These are phyloP conservation scores for Crithidia bombi DNA, from an alignment of 208 protist species.

Conservation along the genomic window DNA sequence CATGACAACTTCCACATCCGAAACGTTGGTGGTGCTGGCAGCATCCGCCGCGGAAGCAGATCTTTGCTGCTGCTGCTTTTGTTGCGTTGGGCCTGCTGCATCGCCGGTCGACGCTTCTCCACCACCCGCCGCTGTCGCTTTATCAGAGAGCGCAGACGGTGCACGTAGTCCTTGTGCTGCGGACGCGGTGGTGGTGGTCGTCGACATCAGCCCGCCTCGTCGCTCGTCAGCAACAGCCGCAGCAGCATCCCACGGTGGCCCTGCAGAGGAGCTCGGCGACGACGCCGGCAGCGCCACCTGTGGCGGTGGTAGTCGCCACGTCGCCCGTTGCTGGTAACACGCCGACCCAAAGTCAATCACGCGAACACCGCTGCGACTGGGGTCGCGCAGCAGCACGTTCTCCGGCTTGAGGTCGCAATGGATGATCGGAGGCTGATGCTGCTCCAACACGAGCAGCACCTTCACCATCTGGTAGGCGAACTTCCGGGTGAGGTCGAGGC, in stretches of 20 bases:
- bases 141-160: neutral
- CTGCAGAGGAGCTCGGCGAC: constrained; percentile 25
- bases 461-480: constrained; percentile 96
- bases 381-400: constrained; percentile 92
- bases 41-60: neutral
- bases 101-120: neutral
- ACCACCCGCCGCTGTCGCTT: neutral
- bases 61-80: neutral
- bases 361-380: constrained; percentile 91
- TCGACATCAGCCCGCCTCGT: neutral
- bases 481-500: constrained; percentile 88
- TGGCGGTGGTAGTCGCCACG: constrained; percentile 29
- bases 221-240: constrained; percentile 2
- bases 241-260: constrained; percentile 29
- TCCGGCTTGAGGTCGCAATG: constrained; percentile 98
- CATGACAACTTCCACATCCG: constrained; percentile 22
- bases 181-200: no score
- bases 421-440: constrained; percentile 93
- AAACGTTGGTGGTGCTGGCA: neutral
- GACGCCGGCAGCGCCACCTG: constrained; percentile 28
- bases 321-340: constrained; percentile 77
- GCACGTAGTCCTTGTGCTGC: neutral
- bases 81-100: neutral
- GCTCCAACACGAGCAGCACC: constrained; percentile 92
- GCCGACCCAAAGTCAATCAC: constrained; percentile 98